phyloP scores from a whole-genome alignment of 371 early-diverging fungal genomes.

The Encephalitozoon hellem region DNA sequence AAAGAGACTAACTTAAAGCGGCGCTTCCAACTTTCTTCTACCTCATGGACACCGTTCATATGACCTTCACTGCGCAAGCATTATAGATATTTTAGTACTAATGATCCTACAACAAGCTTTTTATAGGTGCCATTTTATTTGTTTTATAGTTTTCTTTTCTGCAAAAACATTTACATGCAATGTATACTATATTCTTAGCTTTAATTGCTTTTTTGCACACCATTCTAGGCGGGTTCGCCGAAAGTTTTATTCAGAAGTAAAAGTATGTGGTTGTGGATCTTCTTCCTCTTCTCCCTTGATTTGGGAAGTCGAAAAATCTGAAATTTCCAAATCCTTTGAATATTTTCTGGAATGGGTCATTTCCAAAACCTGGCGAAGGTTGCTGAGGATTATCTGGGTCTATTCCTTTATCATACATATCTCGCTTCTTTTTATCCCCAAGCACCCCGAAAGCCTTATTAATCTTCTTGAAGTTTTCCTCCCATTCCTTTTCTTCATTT shows the following conservation, averaged over 20 bases:
- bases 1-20: too few relatives aligned
- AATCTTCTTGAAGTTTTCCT: slow-evolving; percentile 4
- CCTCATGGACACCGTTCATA: too few relatives aligned
- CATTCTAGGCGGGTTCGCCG: too few relatives aligned
- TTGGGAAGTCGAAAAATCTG: background rate
- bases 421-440: slow-evolving; percentile 32
- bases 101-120: too few relatives aligned
- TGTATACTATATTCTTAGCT: too few relatives aligned
- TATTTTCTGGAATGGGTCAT: background rate
- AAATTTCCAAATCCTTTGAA: background rate
- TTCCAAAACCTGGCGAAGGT: background rate
- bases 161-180: too few relatives aligned
- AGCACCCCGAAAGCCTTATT: slow-evolving; percentile 56
- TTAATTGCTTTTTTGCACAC: too few relatives aligned
- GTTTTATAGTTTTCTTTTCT: too few relatives aligned
- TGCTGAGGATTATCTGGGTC: slow-evolving; percentile 43
- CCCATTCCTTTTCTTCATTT: slow-evolving; percentile 21
- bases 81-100: too few relatives aligned
- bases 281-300: background rate
- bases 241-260: background rate
- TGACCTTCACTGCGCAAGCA: too few relatives aligned
- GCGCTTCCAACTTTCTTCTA: too few relatives aligned
- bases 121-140: too few relatives aligned
- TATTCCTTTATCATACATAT: slow-evolving; percentile 57
- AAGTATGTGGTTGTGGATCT: background rate